These are phyloP conservation scores for Podospora sp. DNA, from an alignment of 495 filamentous ascomycete genomes.

Conservation along the genomic window DNA sequence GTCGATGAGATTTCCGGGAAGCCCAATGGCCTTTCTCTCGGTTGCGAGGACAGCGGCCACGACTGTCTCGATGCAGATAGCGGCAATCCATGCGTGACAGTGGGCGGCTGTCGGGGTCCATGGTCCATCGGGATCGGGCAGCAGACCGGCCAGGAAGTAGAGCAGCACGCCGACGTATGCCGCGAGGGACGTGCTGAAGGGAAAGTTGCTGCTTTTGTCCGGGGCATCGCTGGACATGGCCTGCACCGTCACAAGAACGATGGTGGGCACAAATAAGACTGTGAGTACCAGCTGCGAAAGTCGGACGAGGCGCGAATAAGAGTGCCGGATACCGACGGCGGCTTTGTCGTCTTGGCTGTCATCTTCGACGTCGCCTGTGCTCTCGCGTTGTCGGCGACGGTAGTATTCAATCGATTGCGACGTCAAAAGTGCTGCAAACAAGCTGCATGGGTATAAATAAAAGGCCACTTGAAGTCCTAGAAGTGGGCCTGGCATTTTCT, in stretches of 20 bases:
- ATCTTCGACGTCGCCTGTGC: background rate
- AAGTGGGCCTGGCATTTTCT: no score
- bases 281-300: conserved; percentile 27
- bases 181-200: conserved; percentile 38
- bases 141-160: conserved; percentile 38
- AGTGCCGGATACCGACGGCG: conserved; percentile 26
- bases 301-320: conserved; percentile 36
- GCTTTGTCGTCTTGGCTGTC: conserved; percentile 30
- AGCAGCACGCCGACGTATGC: conserved; percentile 33
- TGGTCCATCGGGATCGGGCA: conserved; percentile 40
- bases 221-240: conserved; percentile 22
- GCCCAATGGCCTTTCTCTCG: conserved; percentile 28
- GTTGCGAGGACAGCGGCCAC: conserved; percentile 32
- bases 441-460: conserved; percentile 36
- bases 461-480: conserved; percentile 36
- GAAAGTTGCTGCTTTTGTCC: conserved; percentile 27
- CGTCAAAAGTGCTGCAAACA: conserved; percentile 31
- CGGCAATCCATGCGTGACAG: conserved; percentile 34
- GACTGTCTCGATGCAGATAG: conserved; percentile 31
- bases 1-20: conserved; percentile 26
- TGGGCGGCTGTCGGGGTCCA: conserved; percentile 36
- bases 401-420: conserved; percentile 35
- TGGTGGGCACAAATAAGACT: conserved; percentile 30
- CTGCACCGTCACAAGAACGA: conserved; percentile 31
- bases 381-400: conserved; percentile 21